Percentiles rank a stretch among this genome's conserved stretches.
These are phyloP conservation scores for Arthrobotrys entomopaga DNA, from an alignment of 2,329 filamentous ascomycete species.

Conservation along the genomic window DNA sequence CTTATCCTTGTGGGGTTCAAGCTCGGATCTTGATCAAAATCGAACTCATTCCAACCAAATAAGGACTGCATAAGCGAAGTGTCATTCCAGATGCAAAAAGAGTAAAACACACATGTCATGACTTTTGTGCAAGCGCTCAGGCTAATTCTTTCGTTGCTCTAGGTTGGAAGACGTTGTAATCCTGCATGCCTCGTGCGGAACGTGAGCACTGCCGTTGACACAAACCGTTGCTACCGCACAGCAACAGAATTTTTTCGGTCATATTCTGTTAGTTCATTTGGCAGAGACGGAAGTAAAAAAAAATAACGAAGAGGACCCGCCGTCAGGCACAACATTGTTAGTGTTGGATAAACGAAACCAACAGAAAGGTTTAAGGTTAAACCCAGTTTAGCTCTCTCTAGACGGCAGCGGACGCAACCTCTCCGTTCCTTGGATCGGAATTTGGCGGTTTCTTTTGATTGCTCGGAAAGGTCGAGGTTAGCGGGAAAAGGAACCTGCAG, in stretches of 20 bases:
- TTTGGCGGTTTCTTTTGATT: slow-evolving; percentile 21
- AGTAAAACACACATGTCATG: slow-evolving; percentile 17
- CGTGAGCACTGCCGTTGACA: slow-evolving; percentile 50
- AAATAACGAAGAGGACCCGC: slow-evolving; percentile 2
- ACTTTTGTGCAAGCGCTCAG: slow-evolving; percentile 44
- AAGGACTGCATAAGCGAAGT: slow-evolving; percentile 54
- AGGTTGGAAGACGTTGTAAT: slow-evolving; percentile 47
- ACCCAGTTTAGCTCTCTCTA: slow-evolving; percentile 33
- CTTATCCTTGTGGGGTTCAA: slow-evolving; percentile 12
- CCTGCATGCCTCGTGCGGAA: slow-evolving; percentile 43
- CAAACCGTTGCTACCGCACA: slow-evolving; percentile 51
- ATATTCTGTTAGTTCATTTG: slow-evolving; percentile 22
- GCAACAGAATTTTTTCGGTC: slow-evolving; percentile 10
- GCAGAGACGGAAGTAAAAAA: slow-evolving; percentile 5
- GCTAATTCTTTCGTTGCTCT: slow-evolving; percentile 48
- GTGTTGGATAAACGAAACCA: slow-evolving; percentile 45
- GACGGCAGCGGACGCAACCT: slow-evolving; percentile 55
- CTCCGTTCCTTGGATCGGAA: slow-evolving; percentile 48
- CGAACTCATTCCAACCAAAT: slow-evolving; percentile 27
- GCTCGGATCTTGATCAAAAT: neutral
- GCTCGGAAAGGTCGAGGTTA: slow-evolving; percentile 27
- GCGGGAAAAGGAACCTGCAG: slow-evolving; percentile 43
- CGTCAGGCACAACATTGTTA: slow-evolving; percentile 28
- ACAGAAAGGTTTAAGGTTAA: slow-evolving; percentile 44
- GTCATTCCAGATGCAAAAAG: slow-evolving; percentile 52